Evolutionary conservation across 257 asterid genomes (phyloP).

Genomic region (Fraxinus anomala): DNA sequence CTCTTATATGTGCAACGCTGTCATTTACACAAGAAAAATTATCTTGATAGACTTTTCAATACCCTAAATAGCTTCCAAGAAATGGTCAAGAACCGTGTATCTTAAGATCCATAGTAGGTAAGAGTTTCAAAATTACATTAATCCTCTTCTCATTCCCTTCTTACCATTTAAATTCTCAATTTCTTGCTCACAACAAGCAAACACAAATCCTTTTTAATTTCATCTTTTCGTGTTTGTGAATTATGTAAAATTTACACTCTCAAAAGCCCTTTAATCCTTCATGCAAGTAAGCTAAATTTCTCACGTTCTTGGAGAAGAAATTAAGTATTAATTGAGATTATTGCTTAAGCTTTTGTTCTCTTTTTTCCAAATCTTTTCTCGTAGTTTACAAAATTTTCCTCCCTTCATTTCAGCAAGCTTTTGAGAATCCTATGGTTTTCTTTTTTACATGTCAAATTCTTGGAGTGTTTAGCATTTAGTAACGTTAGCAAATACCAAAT

Average conservation of each 20-base stretch:
- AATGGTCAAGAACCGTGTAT: constrained; percentile 51
- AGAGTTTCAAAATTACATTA: constrained; percentile 44
- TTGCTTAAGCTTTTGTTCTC: not conserved
- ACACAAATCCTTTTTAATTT: constrained; percentile 15
- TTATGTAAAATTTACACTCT: not conserved
- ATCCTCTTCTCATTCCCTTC: constrained; percentile 19
- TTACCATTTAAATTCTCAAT: constrained; percentile 35
- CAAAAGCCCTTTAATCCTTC: constrained; percentile 20
- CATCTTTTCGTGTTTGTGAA: too few species aligned
- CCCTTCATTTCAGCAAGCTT: too few species aligned
- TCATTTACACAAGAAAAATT: constrained; percentile 8
- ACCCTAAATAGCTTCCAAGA: not conserved
- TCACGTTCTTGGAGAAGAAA: constrained; percentile 28
- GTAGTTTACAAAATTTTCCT: not conserved
- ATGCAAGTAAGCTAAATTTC: constrained; percentile 25
- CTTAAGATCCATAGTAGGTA: constrained; percentile 72
- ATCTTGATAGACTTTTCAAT: constrained; percentile 27
- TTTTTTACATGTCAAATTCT: constrained; percentile 28
- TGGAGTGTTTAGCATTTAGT: constrained; percentile 29
- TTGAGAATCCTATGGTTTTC: constrained; percentile 41
- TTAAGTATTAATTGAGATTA: not conserved
- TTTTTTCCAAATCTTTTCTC: constrained; percentile 17
- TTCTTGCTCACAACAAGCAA: constrained; percentile 44
- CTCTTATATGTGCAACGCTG: not conserved
- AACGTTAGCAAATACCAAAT: constrained; percentile 29